Conservation (phyloP, 805 yeast genomes). For the Millerozyma acaciae region DNA sequence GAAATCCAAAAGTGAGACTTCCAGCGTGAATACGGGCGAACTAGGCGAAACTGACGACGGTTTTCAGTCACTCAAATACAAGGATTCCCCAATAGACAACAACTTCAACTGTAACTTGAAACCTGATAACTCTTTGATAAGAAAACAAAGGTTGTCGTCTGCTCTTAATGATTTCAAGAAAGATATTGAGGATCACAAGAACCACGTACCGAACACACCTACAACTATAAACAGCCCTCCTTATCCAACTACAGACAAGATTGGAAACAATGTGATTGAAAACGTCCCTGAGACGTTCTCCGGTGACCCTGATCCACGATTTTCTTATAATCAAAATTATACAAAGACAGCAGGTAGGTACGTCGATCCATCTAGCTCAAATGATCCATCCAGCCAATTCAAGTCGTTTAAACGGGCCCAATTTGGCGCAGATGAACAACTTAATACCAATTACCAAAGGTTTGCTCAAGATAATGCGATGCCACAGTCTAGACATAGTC, state of each 20-base stretch:
- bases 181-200: constrained; percentile 23
- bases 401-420: constrained; percentile 12
- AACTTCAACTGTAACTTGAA: neutral
- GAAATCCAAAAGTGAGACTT: constrained; percentile 4
- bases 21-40: constrained; percentile 11
- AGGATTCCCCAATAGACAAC: neutral
- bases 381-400: constrained; percentile 12
- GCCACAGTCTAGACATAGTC: constrained; percentile 22
- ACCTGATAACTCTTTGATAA: neutral
- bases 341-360: neutral
- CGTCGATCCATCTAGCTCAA: neutral
- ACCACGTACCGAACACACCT: constrained; percentile 13
- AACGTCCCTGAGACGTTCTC: constrained; percentile 1
- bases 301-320: constrained; percentile 2
- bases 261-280: neutral
- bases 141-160: constrained; percentile 18
- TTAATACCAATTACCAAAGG: constrained; percentile 24
- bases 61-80: neutral
- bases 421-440: constrained; percentile 9
- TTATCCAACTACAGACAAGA: neutral
- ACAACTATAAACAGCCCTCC: neutral
- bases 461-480: constrained; percentile 10
- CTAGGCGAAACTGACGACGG: neutral
- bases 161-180: constrained; percentile 26
- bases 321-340: constrained; percentile 2